These are phyloP conservation scores for Cryphonectria parasitica DNA, from an alignment of 2,329 filamentous ascomycete genomes.

Conservation along the genomic window DNA sequence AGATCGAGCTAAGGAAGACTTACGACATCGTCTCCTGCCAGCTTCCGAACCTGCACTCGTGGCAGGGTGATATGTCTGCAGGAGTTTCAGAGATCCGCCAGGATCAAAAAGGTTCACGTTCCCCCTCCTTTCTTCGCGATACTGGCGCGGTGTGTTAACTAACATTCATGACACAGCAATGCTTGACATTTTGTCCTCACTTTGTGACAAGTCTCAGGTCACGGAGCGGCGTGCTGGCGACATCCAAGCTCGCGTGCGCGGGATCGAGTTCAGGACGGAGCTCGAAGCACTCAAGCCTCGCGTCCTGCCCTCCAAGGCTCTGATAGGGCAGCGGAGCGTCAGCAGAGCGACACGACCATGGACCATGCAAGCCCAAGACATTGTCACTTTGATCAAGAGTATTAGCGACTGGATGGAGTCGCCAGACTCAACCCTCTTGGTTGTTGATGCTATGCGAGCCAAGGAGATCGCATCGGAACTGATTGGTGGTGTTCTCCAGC, in stretches of 20 bases:
- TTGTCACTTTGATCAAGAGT: not conserved
- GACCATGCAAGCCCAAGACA: conserved; percentile 9
- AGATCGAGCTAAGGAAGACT: not conserved
- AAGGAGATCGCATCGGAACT: conserved; percentile 9
- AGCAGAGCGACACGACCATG: conserved; percentile 2
- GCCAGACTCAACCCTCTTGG: not conserved
- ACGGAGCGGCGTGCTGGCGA: not conserved
- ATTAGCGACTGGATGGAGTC: conserved; percentile 9
- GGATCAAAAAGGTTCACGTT: not conserved
- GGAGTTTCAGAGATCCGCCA: not conserved
- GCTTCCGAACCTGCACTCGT: not conserved
- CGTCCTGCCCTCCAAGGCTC: not conserved
- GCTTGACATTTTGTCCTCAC: not conserved
- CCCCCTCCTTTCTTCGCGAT: not conserved
- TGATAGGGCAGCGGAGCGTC: not conserved
- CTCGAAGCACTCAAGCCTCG: not conserved
- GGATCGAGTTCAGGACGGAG: not conserved
- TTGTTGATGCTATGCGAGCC: conserved; percentile 2
- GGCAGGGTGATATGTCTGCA: not conserved
- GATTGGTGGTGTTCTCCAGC: conserved; percentile 5
- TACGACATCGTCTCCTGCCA: not conserved
- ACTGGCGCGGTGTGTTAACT: not conserved
- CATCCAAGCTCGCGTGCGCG: conserved; percentile 3
- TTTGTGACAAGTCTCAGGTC: not conserved
- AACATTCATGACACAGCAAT: not conserved